Evolutionary conservation across 805 yeast species (phyloP), one percentile per base, ranked within the genome.

Genomic region (Nakazawaea populi): DNA sequence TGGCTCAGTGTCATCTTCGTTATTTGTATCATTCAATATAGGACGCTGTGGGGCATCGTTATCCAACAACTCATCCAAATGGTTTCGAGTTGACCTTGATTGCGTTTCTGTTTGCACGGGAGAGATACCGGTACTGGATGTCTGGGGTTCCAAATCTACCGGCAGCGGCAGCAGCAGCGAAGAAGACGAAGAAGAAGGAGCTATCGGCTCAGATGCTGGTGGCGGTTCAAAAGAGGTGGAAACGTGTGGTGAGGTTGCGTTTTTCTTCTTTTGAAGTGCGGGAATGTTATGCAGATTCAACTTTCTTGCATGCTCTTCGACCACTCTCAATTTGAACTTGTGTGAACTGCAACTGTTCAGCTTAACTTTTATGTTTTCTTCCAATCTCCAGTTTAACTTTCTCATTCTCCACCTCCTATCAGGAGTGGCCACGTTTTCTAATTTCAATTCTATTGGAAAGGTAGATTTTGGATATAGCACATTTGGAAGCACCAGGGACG

Each of bases 381-480:
- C 96, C 12, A 94, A 77, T 60, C 89, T 76, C 98, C 98, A 94
- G 52, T 76, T 76, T 41, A 94, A 68, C 62, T 89, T 88, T 46
- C 97, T 75, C 91, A 94, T 85, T 67, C 96, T 78, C 99, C 99
- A 94, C 55, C 97, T 74, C 51, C 79, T 65, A 52, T 77, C 83
- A 10, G 73, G 71, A 5, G 78, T 71, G 4, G 77, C 66, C 6
- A 87, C 79, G 52, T 89, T 87, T 58, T 89, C 96, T 60, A 94
- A 69, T 56, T 83, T 81, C 60, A 94, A 71, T 61, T 90, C 97
- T 27, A 92, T 75, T 0, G 94, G 86, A 61, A 94, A 89, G 0
- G 85, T 75, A 0, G 96, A 85, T 63, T 87, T 85, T 10, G 98
- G 98, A 65, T 88, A 88, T 34, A 88, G 77, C 12, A 90, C 96